These are phyloP conservation scores for Fusarium mundagurra DNA, from an alignment of 2,329 filamentous ascomycete species.

Conservation along the genomic window DNA sequence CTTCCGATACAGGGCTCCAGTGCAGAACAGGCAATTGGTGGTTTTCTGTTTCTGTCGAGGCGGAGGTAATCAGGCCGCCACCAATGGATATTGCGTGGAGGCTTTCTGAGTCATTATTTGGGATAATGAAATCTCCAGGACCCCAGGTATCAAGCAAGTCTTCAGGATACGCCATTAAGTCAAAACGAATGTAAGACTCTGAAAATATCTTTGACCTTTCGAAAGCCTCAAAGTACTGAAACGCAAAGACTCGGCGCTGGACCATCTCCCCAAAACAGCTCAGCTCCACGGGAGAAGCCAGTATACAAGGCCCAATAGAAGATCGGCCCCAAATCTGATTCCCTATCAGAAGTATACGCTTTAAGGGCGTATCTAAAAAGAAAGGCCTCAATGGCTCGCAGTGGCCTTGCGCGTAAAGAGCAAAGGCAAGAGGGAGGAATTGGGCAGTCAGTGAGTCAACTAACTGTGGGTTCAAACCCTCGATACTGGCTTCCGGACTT, in stretches of 20 bases:
- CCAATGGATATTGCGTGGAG: background rate
- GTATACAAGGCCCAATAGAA: fast-evolving
- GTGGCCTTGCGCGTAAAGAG: background rate
- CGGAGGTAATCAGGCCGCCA: fast-evolving
- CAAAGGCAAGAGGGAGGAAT: fast-evolving
- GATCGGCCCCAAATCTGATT: fast-evolving
- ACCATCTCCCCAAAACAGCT: background rate
- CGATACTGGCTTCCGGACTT: fast-evolving
- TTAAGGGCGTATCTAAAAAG: fast-evolving
- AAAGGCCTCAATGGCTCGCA: background rate
- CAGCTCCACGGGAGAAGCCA: fast-evolving
- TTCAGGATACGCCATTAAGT: fast-evolving
- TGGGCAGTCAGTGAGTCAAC: fast-evolving
- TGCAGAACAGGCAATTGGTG: fast-evolving
- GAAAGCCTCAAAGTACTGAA: fast-evolving
- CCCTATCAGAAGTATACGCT: fast-evolving
- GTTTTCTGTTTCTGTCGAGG: fast-evolving
- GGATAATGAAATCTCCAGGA: fast-evolving
- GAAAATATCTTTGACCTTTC: fast-evolving
- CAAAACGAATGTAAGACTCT: fast-evolving
- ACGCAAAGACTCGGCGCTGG: background rate
- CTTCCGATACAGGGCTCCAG: fast-evolving
- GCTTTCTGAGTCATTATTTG: fast-evolving
- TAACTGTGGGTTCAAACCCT: fast-evolving
- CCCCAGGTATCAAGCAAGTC: fast-evolving